phyloP scores from a whole-genome alignment of 164 flowering plant species.

The Brasenia schreberi region DNA sequence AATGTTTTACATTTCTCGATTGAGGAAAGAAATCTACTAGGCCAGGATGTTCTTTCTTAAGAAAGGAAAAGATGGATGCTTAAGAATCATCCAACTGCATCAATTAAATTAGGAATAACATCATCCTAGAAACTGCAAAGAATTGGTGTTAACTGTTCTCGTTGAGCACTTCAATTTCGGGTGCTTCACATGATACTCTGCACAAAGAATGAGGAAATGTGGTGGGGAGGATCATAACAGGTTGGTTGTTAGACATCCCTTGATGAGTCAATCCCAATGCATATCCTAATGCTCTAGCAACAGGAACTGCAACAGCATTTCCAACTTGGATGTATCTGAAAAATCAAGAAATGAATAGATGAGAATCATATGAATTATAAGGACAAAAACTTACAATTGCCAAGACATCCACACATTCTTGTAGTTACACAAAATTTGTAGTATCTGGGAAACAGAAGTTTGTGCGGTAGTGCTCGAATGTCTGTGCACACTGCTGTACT shows the following conservation, averaged over 20 bases:
- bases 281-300: constrained; percentile 51
- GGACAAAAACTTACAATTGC: too few relatives aligned
- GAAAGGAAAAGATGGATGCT: too few relatives aligned
- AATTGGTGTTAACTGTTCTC: neutral
- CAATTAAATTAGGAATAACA: neutral
- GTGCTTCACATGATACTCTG: neutral
- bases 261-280: constrained; percentile 28
- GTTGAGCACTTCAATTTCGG: neutral
- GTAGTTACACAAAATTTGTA: too few relatives aligned
- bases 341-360: neutral
- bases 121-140: neutral
- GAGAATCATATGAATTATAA: too few relatives aligned
- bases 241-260: constrained; percentile 10
- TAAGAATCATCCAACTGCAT: neutral
- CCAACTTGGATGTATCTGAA: constrained; percentile 73
- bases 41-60: too few relatives aligned
- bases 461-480: too few relatives aligned
- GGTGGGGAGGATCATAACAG: constrained; percentile 21
- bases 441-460: too few relatives aligned
- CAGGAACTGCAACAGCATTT: constrained; percentile 82
- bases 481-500: too few relatives aligned
- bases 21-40: too few relatives aligned
- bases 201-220: constrained; percentile 11
- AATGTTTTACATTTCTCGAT: too few relatives aligned
- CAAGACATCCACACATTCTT: too few relatives aligned